These are phyloP conservation scores for Candida stauntonica DNA, from an alignment of 805 yeast species.

Conservation along the genomic window DNA sequence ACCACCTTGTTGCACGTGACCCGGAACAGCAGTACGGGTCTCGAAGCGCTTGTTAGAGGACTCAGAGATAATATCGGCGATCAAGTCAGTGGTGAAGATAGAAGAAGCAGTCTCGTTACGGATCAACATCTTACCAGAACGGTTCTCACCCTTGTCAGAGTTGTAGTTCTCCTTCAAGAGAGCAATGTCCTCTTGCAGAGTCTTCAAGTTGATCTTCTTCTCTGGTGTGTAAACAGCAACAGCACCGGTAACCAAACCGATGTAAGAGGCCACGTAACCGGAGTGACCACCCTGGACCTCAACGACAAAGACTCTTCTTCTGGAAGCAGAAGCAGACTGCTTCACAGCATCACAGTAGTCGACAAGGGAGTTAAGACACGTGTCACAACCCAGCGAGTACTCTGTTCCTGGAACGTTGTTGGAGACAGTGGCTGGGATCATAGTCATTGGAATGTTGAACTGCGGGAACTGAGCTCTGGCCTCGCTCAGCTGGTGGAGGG, in stretches of 20 bases:
- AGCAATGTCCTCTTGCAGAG: conserved; percentile 71
- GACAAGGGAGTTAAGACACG: conserved; percentile 88
- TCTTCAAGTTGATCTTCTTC: conserved; percentile 61
- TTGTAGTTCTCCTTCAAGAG: conserved; percentile 45
- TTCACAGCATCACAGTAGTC: conserved; percentile 93
- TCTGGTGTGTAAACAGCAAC: conserved; percentile 39
- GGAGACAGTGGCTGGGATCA: conserved; percentile 93
- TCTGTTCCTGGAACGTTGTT: conserved; percentile 99
- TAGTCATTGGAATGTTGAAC: conserved; percentile 89
- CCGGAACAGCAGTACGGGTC: conserved; percentile 93
- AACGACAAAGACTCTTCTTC: conserved; percentile 92
- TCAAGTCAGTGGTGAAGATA: conserved; percentile 74
- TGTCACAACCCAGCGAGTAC: conserved; percentile 91
- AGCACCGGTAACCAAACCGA: conserved; percentile 73
- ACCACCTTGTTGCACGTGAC: conserved; percentile 98
- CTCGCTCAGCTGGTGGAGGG: conserved; percentile 75
- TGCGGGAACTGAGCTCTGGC: conserved; percentile 81
- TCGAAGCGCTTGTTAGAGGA: conserved; percentile 77
- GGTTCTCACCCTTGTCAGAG: conserved; percentile 7
- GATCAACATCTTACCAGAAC: conserved; percentile 77
- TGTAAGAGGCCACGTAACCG: conserved; percentile 82
- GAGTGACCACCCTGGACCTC: conserved; percentile 98
- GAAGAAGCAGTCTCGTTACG: conserved; percentile 81
- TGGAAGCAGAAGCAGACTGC: conserved; percentile 90
- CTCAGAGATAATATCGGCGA: conserved; percentile 79